Evolutionary conservation across 495 filamentous ascomycete genomes (phyloP), one percentile per base, ranked within the genome.

Genomic region (Acidiella bohemica): DNA sequence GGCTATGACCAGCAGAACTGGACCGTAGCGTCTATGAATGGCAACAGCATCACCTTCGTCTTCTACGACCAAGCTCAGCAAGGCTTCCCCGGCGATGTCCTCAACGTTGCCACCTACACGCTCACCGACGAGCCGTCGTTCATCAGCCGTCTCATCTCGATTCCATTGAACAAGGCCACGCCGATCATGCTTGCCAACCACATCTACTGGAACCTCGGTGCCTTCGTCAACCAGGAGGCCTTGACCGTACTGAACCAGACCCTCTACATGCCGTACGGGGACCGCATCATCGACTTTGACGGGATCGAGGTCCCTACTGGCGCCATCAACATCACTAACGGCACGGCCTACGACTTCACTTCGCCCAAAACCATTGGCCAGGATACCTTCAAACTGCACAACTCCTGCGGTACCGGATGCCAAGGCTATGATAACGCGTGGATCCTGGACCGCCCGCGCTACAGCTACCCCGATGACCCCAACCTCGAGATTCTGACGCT

Each of bases 131-230:
- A 40, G 11, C 31, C 47, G n/a, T n/a, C 47, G 3, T 50, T 17
- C 18, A 41, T 50, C 41, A 46, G 41, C 39, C 45, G 50, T n/a
- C 18, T 45, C 17, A 30, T 49, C 41, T 49, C 45, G 1, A 45
- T 49, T 20, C 41, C 50, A n/a, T 20, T 53, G 18, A 49, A 48
- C 34, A 36, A 53, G 24, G 41, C 36, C 10, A 77, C 73, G n/a
- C 73, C 73, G 25, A 73, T 77, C 47, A 77, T 77, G 73, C 60
- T 77, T 24, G 31, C 38, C 39, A 81, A 84, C 50, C 80, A 84
- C 62, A 70, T 79, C 39, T 88, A 86, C 64, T 88, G 81, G 81
- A 86, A 86, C 60, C 61, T 88, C 44, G 80, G 84, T 53, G 82
- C 78, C n/a, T 88, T 83, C 56, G 36, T 45, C 2, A 27, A 50